Base-by-base conservation (phyloP, 768 basidiomycete species). In the Lentinula guzmanii region DNA sequence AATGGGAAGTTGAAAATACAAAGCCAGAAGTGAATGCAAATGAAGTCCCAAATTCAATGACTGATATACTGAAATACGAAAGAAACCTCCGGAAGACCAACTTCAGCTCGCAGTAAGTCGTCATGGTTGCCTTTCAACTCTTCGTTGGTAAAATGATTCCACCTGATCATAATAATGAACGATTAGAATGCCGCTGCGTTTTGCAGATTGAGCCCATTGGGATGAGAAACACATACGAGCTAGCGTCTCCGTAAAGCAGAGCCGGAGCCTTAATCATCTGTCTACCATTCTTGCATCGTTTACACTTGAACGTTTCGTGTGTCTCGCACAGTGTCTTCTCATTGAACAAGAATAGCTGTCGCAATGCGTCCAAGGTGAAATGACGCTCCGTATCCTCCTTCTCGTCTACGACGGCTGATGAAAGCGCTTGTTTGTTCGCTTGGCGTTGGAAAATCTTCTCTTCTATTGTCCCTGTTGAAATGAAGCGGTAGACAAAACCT, bases 381-480 rank as follows among this genome's bases (percentile, higher is more conserved):
- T 98, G 96, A 7, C 96, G 87, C 67, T 96, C 95, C 0, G 92
- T 84, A 68, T 96, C 93, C 76, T 96, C 92, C 68, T 94, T 95
- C 73, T 96, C 94, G 68, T 99, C 96, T 18, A 99, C 95, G 2
- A 98, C 95, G n/a, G 94, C 94, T 1, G 95, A 95, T 0, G 97
- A 98, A 10, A 98, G 83, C 2, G 95, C 93, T 72, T 96, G 94
- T 73, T 99, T 99, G 65, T 87, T 90, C 13, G 91, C 94, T 74
- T 99, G 97, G 51, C 97, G 82, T 72, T 99, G 97, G 74, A 98
- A 98, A 65, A 98, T 97, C 79, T 98, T 98, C 76, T 98, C 96
- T 74, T 98, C 95, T 63, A 98, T 97, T 1, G 95, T 97, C 2
- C 95, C 96, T 0, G 95, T 94, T 4, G 93, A 90, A 65, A 98